Evolutionary conservation across 2,329 filamentous ascomycete genomes (phyloP).

Genomic region (Clarireedia monteithiana): DNA sequence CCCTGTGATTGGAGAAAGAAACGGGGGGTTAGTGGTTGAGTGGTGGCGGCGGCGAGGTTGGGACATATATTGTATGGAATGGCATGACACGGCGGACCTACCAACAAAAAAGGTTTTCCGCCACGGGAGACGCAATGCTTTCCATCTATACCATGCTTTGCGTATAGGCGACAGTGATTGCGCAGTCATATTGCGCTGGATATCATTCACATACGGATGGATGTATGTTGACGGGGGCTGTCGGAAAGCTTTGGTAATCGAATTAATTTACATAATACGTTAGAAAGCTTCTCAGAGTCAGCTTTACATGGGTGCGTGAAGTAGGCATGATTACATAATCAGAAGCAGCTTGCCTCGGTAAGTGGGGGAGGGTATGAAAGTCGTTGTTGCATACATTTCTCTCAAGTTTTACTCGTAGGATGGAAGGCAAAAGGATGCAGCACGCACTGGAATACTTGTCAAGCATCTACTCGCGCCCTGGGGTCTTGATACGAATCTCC

Average conservation of each 20-base stretch:
- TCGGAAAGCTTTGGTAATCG: background rate
- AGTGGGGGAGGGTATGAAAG: too few species aligned
- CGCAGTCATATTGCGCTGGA: conserved; percentile 15
- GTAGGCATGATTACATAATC: background rate
- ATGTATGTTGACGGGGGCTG: background rate
- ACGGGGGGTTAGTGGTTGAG: background rate
- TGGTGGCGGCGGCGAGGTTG: background rate
- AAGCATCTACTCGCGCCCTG: too few species aligned
- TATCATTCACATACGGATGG: background rate
- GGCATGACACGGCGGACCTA: conserved; percentile 29
- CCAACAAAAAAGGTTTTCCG: conserved; percentile 55
- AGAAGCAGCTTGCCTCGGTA: background rate
- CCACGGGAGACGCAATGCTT: conserved; percentile 54
- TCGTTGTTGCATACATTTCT: too few species aligned
- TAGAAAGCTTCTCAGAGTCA: background rate
- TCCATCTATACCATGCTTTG: conserved; percentile 51
- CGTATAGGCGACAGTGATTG: conserved; percentile 18
- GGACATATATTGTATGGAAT: background rate
- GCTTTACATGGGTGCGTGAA: background rate
- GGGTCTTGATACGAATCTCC: too few species aligned
- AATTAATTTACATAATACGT: background rate
- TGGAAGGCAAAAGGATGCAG: too few species aligned
- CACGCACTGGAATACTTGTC: too few species aligned
- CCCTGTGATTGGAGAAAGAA: conserved; percentile 34
- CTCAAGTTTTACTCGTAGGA: too few species aligned